A percentile compares a stretch with the other conserved stretches of the same genome.
phyloP scores from a whole-genome alignment of 2,329 filamentous ascomycete species.

The Aureobasidium sp. region DNA sequence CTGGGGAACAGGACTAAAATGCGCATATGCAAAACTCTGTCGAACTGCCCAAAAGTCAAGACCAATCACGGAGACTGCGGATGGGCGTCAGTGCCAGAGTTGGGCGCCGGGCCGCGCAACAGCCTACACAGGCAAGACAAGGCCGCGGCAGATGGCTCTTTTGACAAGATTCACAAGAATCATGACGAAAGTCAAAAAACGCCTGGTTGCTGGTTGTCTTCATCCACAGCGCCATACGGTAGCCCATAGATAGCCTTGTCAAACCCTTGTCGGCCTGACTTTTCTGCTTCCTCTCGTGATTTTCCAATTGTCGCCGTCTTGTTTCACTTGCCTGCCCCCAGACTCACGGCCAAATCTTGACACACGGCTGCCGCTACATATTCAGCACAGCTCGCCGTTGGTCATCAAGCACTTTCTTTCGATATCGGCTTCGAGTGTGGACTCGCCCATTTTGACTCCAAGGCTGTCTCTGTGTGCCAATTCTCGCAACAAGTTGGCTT shows the following conservation, averaged over 20 bases:
- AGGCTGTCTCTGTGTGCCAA: not conserved
- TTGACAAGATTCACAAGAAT: not conserved
- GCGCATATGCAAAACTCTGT: not conserved
- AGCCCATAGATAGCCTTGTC: conserved; percentile 11
- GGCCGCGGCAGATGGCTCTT: not conserved
- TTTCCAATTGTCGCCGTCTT: not conserved
- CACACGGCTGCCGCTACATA: not conserved
- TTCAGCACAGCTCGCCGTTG: not conserved
- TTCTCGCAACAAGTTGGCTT: not conserved
- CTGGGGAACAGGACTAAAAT: conserved; percentile 6
- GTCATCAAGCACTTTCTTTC: not conserved
- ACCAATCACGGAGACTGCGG: conserved; percentile 6
- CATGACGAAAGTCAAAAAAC: conserved; percentile 12
- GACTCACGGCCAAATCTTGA: not conserved
- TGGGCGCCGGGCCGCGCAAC: conserved; percentile 3
- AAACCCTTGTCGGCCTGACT: not conserved
- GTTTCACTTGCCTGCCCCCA: conserved; percentile 1
- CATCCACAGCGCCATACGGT: not conserved
- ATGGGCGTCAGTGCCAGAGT: not conserved
- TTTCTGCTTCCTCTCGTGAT: not conserved
- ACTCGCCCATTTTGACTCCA: not conserved
- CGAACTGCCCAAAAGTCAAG: not conserved
- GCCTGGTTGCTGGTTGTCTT: not conserved
- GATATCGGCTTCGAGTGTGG: not conserved
- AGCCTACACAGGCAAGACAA: conserved; percentile 9